Base-by-base conservation (phyloP, 768 basidiomycete species). In the Podaxis sp. region DNA sequence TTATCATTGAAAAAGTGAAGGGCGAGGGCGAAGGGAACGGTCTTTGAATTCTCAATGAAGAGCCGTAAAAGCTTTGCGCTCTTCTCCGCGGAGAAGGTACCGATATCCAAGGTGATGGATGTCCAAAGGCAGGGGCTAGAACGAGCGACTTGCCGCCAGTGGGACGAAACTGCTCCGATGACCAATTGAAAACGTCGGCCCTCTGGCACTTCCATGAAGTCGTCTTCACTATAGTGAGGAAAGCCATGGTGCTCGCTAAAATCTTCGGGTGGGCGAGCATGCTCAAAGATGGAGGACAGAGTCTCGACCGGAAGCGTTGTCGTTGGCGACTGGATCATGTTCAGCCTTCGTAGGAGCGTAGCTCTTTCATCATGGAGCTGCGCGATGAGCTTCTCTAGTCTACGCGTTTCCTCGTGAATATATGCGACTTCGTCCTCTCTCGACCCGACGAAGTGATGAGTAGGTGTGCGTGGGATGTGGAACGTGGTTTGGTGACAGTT, bases 101-200 rank as follows among this genome's bases (percentile, higher is more conserved):
- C 10, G n/a, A 56, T 41, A 2, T 15, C n/a, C 56, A 56, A 5
- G 24, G 37, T 12, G 15, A 56, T 38, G 17, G 46, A 33, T 28
- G 44, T 20, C 57, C 57, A 58, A 4, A 58, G 17, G 8, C 28
- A 46, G 10, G 57, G 57, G 17, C 28, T 58, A 15, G 57, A 58
- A 20, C 46, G 22, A 20, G 49, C 10, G 30, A 58, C 57, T 36
- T 48, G 57, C 17, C 57, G 57, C 46, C 57, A 58, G n/a, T 48
- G 33, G n/a, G 57, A 36, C 20, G 57, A 58, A 37, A 58, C 57
- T 6, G 57, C 57, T 7, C 57, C 57, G 17, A 58, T 30, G 30
- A 37, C 33, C 30, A 58, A 12, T 20, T 58, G 57, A 24, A 49
- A 37, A 30, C 17, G 33, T 48, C 33, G 28, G 5, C n/a, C 0